Evolutionary conservation across 371 early-diverging fungal species (phyloP), one percentile per base, ranked within the genome.

Genomic region (Mucor velutinosus): DNA sequence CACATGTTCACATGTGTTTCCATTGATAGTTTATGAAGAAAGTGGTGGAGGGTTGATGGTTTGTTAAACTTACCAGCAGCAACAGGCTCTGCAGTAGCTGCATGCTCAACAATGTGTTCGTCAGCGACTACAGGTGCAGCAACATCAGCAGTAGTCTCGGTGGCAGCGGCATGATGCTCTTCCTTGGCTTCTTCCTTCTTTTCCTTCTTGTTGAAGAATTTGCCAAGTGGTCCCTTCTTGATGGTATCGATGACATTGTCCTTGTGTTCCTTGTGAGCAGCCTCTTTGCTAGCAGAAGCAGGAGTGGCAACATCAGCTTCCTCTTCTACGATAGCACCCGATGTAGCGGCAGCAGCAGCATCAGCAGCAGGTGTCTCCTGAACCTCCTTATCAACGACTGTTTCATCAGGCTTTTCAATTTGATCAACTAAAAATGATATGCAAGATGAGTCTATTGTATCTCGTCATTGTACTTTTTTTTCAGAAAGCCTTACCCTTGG

Each of bases 241-340:
- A 81, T 61, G 27, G 73, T 70, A 33, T 76, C 78, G 56, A 81
- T 70, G n/a, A 78, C 76, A 55, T 75, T 76, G 0, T 74, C 75
- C 55, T 77, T 77, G 53, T 73, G 71, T 35, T 69, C 59, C 19
- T 73, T 64, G 11, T 58, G 55, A 21, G 53, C 62, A 39, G 63
- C 5, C 35, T 35, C 35, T 35, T 35, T 47, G 19, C 8, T 47
- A 21, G 47, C 19, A 47, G 47, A 3, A 47, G 47, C 8, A 47
- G 47, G 19, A n/a, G 47, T 17, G 4, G 43, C 45, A 64, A 53
- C 49, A 41, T 27, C 57, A 21, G 60, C 4, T 55, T 49, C 62
- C 43, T 60, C 64, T 45, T 62, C 66, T 25, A 58, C 65, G 17
- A 58, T 58, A 49, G 19, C 51, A 55, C 43, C 47, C 12, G 60